Percentiles rank a stretch among this genome's conserved stretches.
Conservation (phyloP, 805 yeast genomes). For the Debaryomyces tyrocola region DNA sequence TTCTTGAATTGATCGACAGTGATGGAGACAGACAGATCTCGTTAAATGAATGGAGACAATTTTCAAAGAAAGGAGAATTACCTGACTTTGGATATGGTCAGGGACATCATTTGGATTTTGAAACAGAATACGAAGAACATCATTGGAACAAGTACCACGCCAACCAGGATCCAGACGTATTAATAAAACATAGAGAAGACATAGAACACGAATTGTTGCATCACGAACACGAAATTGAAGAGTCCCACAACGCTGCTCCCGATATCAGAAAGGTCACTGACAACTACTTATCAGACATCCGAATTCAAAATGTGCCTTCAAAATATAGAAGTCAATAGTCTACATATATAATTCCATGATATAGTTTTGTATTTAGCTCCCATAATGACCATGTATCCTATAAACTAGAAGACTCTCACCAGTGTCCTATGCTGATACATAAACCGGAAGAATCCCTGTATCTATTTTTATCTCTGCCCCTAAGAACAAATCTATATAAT, state of each 20-base stretch:
- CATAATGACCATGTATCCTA: background rate
- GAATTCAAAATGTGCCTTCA: slow-evolving; percentile 28
- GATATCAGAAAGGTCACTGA: slow-evolving; percentile 30
- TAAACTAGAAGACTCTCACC: no score
- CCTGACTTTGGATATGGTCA: slow-evolving; percentile 94
- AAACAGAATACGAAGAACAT: slow-evolving; percentile 88
- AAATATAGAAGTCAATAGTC: slow-evolving; percentile 23
- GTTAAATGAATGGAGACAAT: slow-evolving; percentile 68
- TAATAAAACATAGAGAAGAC: slow-evolving; percentile 81
- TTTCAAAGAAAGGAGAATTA: slow-evolving; percentile 60
- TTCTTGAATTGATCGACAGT: slow-evolving; percentile 62
- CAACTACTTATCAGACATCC: slow-evolving; percentile 27
- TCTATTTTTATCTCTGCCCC: no score
- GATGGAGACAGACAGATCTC: slow-evolving; percentile 65
- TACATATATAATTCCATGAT: background rate
- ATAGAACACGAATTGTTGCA: slow-evolving; percentile 82
- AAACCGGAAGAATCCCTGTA: background rate
- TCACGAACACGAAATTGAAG: slow-evolving; percentile 84
- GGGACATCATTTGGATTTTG: slow-evolving; percentile 93
- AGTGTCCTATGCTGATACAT: background rate
- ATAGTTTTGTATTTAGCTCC: background rate
- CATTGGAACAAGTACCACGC: slow-evolving; percentile 86
- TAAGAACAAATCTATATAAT: background rate
- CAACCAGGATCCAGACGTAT: slow-evolving; percentile 79
- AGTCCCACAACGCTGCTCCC: slow-evolving; percentile 33